Base-by-base conservation (phyloP, 23 red algal species). In the Agarophyton chilense region DNA sequence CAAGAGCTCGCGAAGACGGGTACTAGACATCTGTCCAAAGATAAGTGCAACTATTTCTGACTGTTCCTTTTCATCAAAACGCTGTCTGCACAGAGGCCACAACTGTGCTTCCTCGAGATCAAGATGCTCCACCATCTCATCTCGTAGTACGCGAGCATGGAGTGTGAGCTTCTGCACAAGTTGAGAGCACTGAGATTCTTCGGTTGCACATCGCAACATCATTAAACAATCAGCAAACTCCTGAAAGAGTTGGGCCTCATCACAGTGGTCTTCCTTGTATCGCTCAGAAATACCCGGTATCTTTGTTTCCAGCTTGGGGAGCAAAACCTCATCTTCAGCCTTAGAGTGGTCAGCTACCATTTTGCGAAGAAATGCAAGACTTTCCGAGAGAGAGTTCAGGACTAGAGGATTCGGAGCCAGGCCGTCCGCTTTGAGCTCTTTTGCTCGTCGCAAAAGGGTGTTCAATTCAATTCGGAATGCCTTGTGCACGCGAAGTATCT, bases 401-500 rank as follows among this genome's bases (percentile, higher is more conserved):
- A 79, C 19, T 28, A 75, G 60, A 38, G 97, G 97, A 88, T 99
- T 95, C 39, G 90, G 95, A 17, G 67, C 74, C 26, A 14, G 47
- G 31, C 70, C 88, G 35, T 94, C 92, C 18, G 87, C 50, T 24
- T 77, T 55, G 33, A 98, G 71, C 43, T 65, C 57, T 38, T 84
- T 78, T n/a, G 86, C 78, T 40, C 61, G 49, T 38, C 82, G 60
- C 75, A 92, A 39, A 12, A 98, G 10, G 4, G 62, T 84, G 56
- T 95, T 87, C 78, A 99, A 58, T 53, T 99, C 97, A 51, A 95
- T 87, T 6, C 97, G 92, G 58, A 99, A 96, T 19, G 97, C 97
- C 80, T 99, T 99, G 91, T 99, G 97, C 22, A 99, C 94, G 19
- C 97, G 83, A 43, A 96, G 33, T 7, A 99, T 86, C 78, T 99